Evolutionary conservation across 2,329 filamentous ascomycete species (phyloP).

Genomic region (Phyllosticta ampelicida): DNA sequence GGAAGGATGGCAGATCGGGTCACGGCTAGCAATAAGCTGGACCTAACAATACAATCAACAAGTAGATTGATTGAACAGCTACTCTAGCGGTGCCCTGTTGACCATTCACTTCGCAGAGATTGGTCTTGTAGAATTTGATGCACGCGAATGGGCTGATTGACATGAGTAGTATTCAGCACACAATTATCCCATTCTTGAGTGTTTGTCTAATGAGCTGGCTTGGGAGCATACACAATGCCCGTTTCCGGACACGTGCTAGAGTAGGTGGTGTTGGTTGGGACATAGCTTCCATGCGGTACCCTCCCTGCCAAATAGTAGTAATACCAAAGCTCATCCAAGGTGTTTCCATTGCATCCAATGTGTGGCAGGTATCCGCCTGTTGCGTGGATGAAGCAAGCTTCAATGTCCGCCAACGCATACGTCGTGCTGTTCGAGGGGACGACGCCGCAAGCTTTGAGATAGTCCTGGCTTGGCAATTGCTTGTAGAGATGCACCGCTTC

Average conservation of each 20-base stretch:
- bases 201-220: slow-evolving; percentile 24
- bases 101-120: not conserved
- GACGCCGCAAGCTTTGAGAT: slow-evolving; percentile 52
- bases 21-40: too few relatives aligned
- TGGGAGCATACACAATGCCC: slow-evolving; percentile 56
- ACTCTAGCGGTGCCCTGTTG: not conserved
- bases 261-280: slow-evolving; percentile 42
- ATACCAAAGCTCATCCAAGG: slow-evolving; percentile 47
- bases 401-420: slow-evolving; percentile 50
- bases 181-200: not conserved
- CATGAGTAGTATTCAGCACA: not conserved
- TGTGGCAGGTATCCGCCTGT: slow-evolving; percentile 46
- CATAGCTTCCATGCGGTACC: slow-evolving; percentile 50
- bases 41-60: too few relatives aligned
- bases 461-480: slow-evolving; percentile 51
- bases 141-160: not conserved
- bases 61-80: not conserved
- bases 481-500: slow-evolving; percentile 56
- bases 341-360: slow-evolving; percentile 43
- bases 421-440: slow-evolving; percentile 43
- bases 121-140: too few relatives aligned
- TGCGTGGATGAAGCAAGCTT: slow-evolving; percentile 41
- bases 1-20: too few relatives aligned
- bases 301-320: slow-evolving; percentile 53
- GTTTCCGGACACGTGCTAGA: slow-evolving; percentile 42